Evolutionary conservation across 2,329 filamentous ascomycete genomes (phyloP), one percentile per base, ranked within the genome.

Genomic region (Pseudopithomyces chartarum): DNA sequence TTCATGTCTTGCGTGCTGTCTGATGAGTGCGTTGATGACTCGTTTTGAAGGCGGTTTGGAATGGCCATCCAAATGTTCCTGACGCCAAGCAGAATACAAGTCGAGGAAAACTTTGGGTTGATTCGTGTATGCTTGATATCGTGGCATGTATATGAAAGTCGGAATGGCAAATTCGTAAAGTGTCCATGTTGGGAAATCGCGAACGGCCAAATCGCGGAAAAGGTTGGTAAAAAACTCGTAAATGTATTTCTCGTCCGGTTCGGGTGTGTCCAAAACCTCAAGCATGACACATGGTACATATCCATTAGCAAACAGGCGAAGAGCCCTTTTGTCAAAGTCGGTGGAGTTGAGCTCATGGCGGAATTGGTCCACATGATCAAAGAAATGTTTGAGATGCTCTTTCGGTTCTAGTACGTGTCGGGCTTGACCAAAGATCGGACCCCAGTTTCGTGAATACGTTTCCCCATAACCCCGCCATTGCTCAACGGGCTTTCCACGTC

Each of bases 151-250:
- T 17, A 73, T 32, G 56, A 74, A 67, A 17, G 47, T 36, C 6
- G 52, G 52, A 20, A 76, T 68, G 3, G 66, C 59, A 48, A 65
- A 62, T 39, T 74, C 66, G 46, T 74, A 75, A 55, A 63, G 63
- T 22, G 50, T 50, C 6, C 53, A 36, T 10, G 57, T 61, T 15
- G 64, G 62, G 34, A 75, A 60, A 0, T 55, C 49, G 6, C 70
- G 38, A 12, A 48, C 36, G 6, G 59, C 56, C 6, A 75, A 54
- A 13, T 65, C 59, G 6, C 59, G 55, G 48, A 74, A 74, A 0
- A 74, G 58, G 13, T 58, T 55, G 15, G 52, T 46, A 36, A 73
- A 68, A 48, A 64, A 73, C 2, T 62, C 19, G 55, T 64, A 65
- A 13, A 76, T 68, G 43, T 57, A 59, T 7, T 66, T 51, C 39